Evolutionary conservation across 768 basidiomycete genomes (phyloP).

Genomic region (Hortiboletus flavorubellus): DNA sequence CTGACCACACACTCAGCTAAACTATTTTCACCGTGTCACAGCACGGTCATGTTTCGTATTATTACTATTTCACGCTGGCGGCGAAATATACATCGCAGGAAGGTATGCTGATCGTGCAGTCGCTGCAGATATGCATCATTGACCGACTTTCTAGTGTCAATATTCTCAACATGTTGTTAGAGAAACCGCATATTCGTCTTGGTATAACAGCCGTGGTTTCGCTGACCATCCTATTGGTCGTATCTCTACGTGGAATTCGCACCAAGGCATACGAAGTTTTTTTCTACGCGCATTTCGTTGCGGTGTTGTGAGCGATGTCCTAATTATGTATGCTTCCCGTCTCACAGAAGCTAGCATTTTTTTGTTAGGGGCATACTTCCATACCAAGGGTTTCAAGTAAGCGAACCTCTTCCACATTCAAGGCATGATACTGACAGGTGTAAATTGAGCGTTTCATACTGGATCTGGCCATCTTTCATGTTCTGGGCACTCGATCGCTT

Average conservation of each 20-base stretch:
- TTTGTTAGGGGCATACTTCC: slow-evolving; percentile 41
- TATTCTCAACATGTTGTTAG: neutral
- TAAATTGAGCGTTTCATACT: slow-evolving; percentile 15
- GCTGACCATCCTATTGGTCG: slow-evolving; percentile 41
- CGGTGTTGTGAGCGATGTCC: slow-evolving; percentile 36
- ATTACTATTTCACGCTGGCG: slow-evolving; percentile 45
- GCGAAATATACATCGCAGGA: slow-evolving; percentile 1
- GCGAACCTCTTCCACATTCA: neutral
- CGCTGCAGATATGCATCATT: neutral
- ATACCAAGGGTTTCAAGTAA: slow-evolving; percentile 27
- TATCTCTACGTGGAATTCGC: slow-evolving; percentile 51
- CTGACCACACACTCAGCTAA: slow-evolving; percentile 30
- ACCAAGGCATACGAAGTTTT: slow-evolving; percentile 50
- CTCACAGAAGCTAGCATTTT: slow-evolving; percentile 26
- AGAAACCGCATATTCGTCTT: slow-evolving; percentile 21
- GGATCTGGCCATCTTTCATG: slow-evolving; percentile 32
- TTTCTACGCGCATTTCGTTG: slow-evolving; percentile 43
- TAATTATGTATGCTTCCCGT: neutral
- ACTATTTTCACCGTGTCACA: slow-evolving; percentile 45
- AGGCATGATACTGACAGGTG: neutral
- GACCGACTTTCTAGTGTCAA: neutral
- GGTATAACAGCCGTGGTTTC: slow-evolving; percentile 38
- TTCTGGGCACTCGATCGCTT: slow-evolving; percentile 46
- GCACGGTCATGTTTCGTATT: slow-evolving; percentile 47
- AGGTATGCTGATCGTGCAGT: slow-evolving; percentile 2